These are phyloP conservation scores for Amanita inopinata DNA, from an alignment of 768 basidiomycete genomes.

Conservation along the genomic window DNA sequence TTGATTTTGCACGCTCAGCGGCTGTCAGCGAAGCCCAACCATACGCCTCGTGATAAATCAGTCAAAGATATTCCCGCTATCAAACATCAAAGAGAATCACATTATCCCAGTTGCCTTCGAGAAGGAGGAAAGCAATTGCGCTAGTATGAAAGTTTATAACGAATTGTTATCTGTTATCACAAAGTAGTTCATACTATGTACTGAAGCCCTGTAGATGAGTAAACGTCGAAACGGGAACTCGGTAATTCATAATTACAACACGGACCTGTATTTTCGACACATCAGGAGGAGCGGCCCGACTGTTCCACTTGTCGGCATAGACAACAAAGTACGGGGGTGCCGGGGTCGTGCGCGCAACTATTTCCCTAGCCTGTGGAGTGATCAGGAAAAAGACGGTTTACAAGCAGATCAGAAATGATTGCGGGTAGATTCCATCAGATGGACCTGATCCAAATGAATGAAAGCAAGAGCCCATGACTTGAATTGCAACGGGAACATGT, in stretches of 20 bases:
- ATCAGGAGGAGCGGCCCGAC: constrained; percentile 38
- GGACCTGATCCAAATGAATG: too few species aligned
- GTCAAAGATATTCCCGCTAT: neutral
- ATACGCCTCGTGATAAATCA: neutral
- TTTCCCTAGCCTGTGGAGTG: too few species aligned
- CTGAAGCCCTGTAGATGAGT: constrained; percentile 3
- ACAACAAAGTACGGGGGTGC: constrained; percentile 43
- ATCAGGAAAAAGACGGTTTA: too few species aligned
- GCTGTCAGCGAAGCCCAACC: constrained; percentile 3
- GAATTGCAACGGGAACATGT: too few species aligned
- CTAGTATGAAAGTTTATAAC: too few species aligned
- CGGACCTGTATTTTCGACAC: constrained; percentile 26
- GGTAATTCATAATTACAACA: constrained; percentile 17
- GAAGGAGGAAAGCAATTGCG: constrained; percentile 44
- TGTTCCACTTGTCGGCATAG: constrained; percentile 34
- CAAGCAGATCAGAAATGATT: too few species aligned
- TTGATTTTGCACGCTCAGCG: constrained; percentile 27
- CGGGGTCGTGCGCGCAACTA: constrained; percentile 27
- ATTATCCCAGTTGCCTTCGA: constrained; percentile 50
- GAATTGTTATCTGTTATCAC: too few species aligned
- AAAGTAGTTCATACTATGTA: constrained; percentile 5
- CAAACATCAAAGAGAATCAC: constrained; percentile 12
- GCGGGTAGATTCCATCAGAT: too few species aligned
- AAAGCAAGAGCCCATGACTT: too few species aligned
- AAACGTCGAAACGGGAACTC: neutral